Conservation (phyloP, 768 basidiomycete genomes). For the Trametes cinnabarina region DNA sequence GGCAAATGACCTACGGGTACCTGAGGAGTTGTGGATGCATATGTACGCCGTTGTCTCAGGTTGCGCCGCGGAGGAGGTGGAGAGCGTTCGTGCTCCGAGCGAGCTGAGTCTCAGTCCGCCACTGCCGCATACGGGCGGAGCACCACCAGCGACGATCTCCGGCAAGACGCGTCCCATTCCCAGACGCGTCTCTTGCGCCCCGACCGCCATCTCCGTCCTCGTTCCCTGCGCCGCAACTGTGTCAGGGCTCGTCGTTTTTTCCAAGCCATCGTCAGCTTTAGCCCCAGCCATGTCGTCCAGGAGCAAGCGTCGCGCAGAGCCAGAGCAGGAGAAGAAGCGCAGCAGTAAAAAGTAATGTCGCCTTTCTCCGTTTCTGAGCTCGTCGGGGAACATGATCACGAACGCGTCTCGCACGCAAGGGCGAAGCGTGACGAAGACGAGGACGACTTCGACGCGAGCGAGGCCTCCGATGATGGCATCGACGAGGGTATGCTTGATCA, state of each 20-base stretch:
- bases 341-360: slow-evolving; percentile 32
- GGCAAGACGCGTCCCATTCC: neutral
- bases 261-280: neutral
- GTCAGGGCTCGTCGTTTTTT: too few relatives aligned
- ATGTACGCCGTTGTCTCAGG: neutral
- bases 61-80: too few relatives aligned
- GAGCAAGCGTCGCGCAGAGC: slow-evolving; percentile 34
- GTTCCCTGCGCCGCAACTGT: neutral
- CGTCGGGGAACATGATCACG: neutral
- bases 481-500: slow-evolving; percentile 23
- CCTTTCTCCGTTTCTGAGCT: slow-evolving; percentile 4
- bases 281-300: slow-evolving; percentile 25
- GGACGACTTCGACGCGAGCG: slow-evolving; percentile 27
- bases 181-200: neutral
- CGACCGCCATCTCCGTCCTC: slow-evolving; percentile 1
- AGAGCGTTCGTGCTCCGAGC: too few relatives aligned
- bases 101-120: too few relatives aligned
- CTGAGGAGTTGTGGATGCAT: slow-evolving; percentile 7
- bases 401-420: slow-evolving; percentile 14
- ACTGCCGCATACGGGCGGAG: too few relatives aligned
- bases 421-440: slow-evolving; percentile 30
- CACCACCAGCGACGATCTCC: slow-evolving; percentile 11
- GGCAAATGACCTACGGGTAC: neutral
- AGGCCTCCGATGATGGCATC: slow-evolving; percentile 24
- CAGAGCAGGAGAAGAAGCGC: slow-evolving; percentile 30